Base-by-base conservation (phyloP, 2,329 filamentous ascomycete species). In the Cladosporium phlei region DNA sequence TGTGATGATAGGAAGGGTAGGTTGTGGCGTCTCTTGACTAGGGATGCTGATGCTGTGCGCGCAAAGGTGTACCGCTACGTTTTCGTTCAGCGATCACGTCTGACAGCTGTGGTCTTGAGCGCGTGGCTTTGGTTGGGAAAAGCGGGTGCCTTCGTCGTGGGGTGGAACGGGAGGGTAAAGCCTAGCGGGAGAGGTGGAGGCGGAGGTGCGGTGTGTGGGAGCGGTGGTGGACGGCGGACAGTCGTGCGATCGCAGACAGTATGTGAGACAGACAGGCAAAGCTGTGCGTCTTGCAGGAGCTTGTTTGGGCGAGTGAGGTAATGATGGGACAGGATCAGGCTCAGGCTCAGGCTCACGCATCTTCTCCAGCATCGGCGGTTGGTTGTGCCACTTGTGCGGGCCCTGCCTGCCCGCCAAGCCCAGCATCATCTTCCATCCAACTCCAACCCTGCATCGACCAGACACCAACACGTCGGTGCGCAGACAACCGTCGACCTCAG, bases 251-350 rank as follows among this genome's bases (percentile, higher is more conserved):
- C 25, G 42, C 5, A 22, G 29, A 20, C 19, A 33, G n/a, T n/a
- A n/a, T n/a, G n/a, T n/a, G 35, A 38, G 39, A 25, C 42, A 35
- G 42, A 45, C 22, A 27, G 24, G 42, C 42, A 45, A n/a, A 45
- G 42, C 42, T 45, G 42, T 45, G 42, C 42, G 35, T 37, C 42
- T 45, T 45, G 42, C 42, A 45, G 24, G 42, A 45, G 42, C 42
- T 45, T 45, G 42, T 45, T 45, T 45, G 32, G 42, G 32, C 32
- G 28, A 45, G 42, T 45, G 42, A 45, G 42, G 42, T 45, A 45
- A 45, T 45, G 37, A 29, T 45, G 32, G 42, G 25, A 28, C 30
- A 45, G 19, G 29, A 21, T 34, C 29, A 12, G 29, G 20, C 30
- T 37, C 20, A 19, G n/a, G n/a, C n/a, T n/a, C n/a, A n/a, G n/a